These are phyloP conservation scores for Chromosphaera perkinsii DNA, from an alignment of 208 protist species.

Conservation along the genomic window DNA sequence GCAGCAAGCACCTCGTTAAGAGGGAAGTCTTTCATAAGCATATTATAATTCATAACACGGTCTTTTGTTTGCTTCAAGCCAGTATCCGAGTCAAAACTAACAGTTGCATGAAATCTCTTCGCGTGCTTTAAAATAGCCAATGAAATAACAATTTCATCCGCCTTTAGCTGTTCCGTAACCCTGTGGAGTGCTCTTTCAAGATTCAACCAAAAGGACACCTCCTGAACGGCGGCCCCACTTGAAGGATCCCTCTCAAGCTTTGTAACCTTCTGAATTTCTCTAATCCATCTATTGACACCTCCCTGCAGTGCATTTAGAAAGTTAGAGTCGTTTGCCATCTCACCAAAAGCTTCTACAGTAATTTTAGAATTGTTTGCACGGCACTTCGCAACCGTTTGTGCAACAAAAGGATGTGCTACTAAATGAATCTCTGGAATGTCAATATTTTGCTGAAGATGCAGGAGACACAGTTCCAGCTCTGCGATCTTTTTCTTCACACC, in stretches of 20 bases:
- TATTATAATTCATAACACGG: conserved; percentile 46
- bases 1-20: conserved; percentile 57
- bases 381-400: too few species aligned
- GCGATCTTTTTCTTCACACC: conserved; percentile 58
- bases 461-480: conserved; percentile 59
- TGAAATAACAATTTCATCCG: conserved; percentile 47
- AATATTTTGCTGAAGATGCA: conserved; percentile 61
- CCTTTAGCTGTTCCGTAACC: conserved; percentile 45
- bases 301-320: conserved; percentile 53
- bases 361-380: neutral
- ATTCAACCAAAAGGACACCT: conserved; percentile 67
- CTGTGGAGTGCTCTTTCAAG: conserved; percentile 45
- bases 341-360: conserved; percentile 26
- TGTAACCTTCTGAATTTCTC: conserved; percentile 63
- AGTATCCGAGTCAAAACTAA: conserved; percentile 56
- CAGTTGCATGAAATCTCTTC: conserved; percentile 56
- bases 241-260: conserved; percentile 45
- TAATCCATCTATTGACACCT: conserved; percentile 51
- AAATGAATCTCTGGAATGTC: conserved; percentile 59
- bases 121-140: conserved; percentile 48
- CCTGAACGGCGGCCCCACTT: conserved; percentile 31
- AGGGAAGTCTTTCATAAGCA: conserved; percentile 68
- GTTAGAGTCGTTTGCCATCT: conserved; percentile 17
- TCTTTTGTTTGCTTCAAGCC: conserved; percentile 46
- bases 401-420: conserved; percentile 48